These are phyloP conservation scores for Camptophora hylomeconis DNA, from an alignment of 2,329 filamentous ascomycete genomes.

Conservation along the genomic window DNA sequence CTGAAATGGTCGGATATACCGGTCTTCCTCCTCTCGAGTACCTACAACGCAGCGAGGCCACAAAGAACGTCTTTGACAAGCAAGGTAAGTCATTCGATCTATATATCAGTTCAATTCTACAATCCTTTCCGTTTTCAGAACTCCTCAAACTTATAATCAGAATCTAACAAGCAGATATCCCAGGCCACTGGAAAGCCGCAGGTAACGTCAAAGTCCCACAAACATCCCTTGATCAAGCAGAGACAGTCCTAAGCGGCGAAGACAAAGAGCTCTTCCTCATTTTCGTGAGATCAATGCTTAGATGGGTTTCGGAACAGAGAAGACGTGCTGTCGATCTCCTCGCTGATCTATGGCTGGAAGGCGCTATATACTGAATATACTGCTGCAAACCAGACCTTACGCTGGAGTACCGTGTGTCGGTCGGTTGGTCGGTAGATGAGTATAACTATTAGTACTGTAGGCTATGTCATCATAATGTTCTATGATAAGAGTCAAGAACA, in stretches of 20 bases:
- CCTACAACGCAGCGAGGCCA: constrained; percentile 1
- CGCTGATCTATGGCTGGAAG: constrained; percentile 13
- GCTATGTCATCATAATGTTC: too few relatives aligned
- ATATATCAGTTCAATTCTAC: too few relatives aligned
- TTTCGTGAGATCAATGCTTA: constrained; percentile 21
- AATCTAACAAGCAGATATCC: neutral
- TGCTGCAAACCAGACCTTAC: too few relatives aligned
- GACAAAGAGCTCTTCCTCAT: constrained; percentile 22
- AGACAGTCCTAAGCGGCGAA: constrained; percentile 16
- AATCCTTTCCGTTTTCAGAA: too few relatives aligned
- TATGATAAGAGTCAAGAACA: too few relatives aligned
- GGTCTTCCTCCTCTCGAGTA: constrained; percentile 1
- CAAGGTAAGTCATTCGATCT: constrained; percentile 5
- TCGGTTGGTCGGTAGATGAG: too few relatives aligned
- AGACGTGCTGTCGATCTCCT: constrained; percentile 21
- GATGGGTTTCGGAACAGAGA: constrained; percentile 20
- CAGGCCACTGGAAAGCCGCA: constrained; percentile 5
- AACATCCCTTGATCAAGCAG: constrained; percentile 6
- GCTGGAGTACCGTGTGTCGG: too few relatives aligned
- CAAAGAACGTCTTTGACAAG: constrained; percentile 5
- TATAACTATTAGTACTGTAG: too few relatives aligned
- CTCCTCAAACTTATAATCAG: neutral
- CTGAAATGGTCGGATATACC: constrained; percentile 6
- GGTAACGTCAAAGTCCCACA: constrained; percentile 3
- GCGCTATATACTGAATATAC: too few relatives aligned